Evolutionary conservation across 345 rosid species (phyloP), one percentile per base, ranked within the genome.

Genomic region (Punica granatum): DNA sequence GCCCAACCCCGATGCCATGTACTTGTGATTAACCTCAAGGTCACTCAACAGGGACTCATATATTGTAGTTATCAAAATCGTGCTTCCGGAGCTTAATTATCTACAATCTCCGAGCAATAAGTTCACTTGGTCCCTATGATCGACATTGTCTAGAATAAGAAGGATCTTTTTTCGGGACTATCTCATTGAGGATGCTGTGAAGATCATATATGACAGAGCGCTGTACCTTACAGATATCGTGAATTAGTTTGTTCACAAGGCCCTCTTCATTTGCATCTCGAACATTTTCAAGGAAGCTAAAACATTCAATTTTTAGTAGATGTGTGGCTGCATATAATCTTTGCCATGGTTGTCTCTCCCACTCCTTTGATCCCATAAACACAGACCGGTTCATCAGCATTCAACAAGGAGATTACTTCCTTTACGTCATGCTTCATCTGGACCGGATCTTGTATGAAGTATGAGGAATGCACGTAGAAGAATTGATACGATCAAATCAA

Each of bases 81-180:
- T 53, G 28, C 69, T 67, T 37, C 69, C 69, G 1, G 62, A 31
- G 31, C 39, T n/a, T 19, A 67, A 67, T 28, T 31, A 51, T 32
- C 51, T 30, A 8, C 69, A 44, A 7, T 35, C 60, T 21, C 69
- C 61, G 18, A 41, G 60, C 6, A 67, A 26, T 12, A 32, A 48
- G 39, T 66, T 41, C 32, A 67, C 59, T 14, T 67, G 69, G 36
- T 36, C 44, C 26, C 36, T 67, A 31, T 67, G 23, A 26, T 25
- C 30, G 9, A 51, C 69, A 25, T 23, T 30, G 36, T 67, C 69
- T 3, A 67, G 69, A 34, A 67, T 62, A 53, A 67, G 62, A 34
- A 67, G 69, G 7, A 53, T 25, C 61, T 14, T 67, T 36, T 26
- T 67, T 16, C n/a, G 69, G 26, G 3, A n/a, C 69, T 9, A 67